Evolutionary conservation across 495 filamentous ascomycete genomes (phyloP).

Genomic region (Entonaema liquescens): DNA sequence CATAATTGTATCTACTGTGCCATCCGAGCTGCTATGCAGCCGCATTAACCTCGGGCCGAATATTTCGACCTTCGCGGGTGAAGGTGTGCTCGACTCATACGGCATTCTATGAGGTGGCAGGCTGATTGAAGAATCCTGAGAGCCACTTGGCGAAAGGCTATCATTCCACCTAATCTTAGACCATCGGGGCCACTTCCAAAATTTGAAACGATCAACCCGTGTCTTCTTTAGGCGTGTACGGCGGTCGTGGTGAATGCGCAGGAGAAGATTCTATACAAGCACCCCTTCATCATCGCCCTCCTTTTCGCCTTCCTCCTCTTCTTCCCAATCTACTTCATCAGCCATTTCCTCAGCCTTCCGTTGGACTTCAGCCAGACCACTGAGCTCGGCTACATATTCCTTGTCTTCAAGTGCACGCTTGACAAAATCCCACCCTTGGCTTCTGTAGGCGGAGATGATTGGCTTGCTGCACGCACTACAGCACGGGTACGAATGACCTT

Average conservation of each 20-base stretch:
- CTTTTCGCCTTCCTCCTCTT: conserved; percentile 47
- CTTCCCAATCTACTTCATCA: conserved; percentile 57
- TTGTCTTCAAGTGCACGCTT: conserved; percentile 83
- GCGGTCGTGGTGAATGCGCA: conserved; percentile 33
- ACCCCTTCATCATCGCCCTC: conserved; percentile 59
- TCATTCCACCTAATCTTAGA: conserved; percentile 36
- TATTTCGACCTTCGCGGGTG: conserved; percentile 23
- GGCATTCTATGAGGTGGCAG: conserved; percentile 30
- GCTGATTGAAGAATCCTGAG: conserved; percentile 26
- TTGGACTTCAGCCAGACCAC: conserved; percentile 91
- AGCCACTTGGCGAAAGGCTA: conserved; percentile 16
- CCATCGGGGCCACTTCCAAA: conserved; percentile 42
- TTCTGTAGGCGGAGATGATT: conserved; percentile 74
- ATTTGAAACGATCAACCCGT: conserved; percentile 36
- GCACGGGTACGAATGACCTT: conserved; percentile 83
- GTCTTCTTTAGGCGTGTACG: conserved; percentile 33
- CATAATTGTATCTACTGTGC: conserved; percentile 34
- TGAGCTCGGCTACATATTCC: conserved; percentile 89
- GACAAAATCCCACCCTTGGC: conserved; percentile 87
- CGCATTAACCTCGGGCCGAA: conserved; percentile 38
- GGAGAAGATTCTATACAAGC: conserved; percentile 42
- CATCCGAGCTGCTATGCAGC: conserved; percentile 32
- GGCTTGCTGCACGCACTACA: conserved; percentile 91
- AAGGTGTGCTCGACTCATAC: conserved; percentile 15
- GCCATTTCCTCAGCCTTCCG: conserved; percentile 70